Base-by-base conservation (phyloP, 768 basidiomycete species). In the Tricholoma flavovirens region DNA sequence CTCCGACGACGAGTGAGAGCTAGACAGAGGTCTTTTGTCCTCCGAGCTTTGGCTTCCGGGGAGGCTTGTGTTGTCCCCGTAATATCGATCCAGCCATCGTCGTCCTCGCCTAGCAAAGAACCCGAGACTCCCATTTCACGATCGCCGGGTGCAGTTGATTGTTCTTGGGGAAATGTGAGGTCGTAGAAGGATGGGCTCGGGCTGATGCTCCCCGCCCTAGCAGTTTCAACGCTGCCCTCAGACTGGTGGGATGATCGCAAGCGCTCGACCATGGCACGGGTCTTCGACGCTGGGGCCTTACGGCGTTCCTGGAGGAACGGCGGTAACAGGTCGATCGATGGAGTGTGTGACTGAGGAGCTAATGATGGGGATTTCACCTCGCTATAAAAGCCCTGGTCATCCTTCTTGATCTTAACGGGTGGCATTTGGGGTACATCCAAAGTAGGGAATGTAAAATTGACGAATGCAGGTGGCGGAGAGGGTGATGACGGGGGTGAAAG, bases 251-350 rank as follows among this genome's bases (percentile, higher is more conserved):
- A 59, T 6, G 75, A 80, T 53, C 81, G 76, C 38, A 84, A 65
- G 33, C 75, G 74, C 59, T 85, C 83, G 29, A 85, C 80, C 40
- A 85, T 80, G 59, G 81, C 78, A 11, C 83, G 75, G 17, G 83
- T 85, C 62, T 77, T 79, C 19, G 83, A 84, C 30, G 73, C 64
- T 19, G 80, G 73, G 10, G 71, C 68, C 43, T 73, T 75, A 26
- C 69, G 72, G 15, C 72, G 72, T 40, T 77, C 76, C 46, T 78
- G 73, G 24, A 83, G 68, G 67, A 82, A 82, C 7, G 78, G 70
- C 0, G 81, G 80, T 21, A 83, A 70, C 49, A 78, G 69, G 5
- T 69, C 65, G 21, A 67, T 63, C n/a, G 71, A 63, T 6, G 67
- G 61, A 57, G 66, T 66, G 40, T 61, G 65, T 57, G 59, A 56